Conservation (phyloP, 768 basidiomycete species). For the Phlebiopsis flavidoalba region DNA sequence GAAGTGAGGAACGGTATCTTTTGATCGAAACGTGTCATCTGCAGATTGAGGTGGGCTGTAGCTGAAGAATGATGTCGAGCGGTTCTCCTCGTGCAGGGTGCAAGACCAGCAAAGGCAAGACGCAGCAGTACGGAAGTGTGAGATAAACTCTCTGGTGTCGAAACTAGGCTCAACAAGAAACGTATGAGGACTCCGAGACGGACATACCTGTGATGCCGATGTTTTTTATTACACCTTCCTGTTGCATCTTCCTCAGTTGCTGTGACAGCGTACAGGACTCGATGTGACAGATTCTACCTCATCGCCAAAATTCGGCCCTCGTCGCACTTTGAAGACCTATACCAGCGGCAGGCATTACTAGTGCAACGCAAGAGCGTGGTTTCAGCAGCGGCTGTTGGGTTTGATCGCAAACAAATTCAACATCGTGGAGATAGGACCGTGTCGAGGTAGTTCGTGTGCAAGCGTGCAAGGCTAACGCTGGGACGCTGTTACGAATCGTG, state of each 20-base stretch:
- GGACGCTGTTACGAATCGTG: conserved; percentile 62
- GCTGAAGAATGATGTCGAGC: conserved; percentile 71
- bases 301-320: conserved; percentile 54
- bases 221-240: conserved; percentile 63
- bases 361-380: conserved; percentile 51
- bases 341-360: conserved; percentile 48
- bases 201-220: conserved; percentile 75
- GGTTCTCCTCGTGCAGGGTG: conserved; percentile 63
- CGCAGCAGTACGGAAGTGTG: conserved; percentile 79
- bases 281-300: conserved; percentile 72
- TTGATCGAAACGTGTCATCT: conserved; percentile 53
- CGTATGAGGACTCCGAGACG: neutral
- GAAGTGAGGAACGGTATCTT: conserved; percentile 55
- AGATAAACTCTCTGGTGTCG: conserved; percentile 51
- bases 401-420: conserved; percentile 65
- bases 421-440: conserved; percentile 79
- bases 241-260: conserved; percentile 65
- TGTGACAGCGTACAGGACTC: conserved; percentile 60
- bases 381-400: conserved; percentile 51
- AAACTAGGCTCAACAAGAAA: neutral
- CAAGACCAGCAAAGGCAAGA: conserved; percentile 67
- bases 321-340: conserved; percentile 58
- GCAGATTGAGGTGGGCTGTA: conserved; percentile 79
- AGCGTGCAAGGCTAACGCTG: conserved; percentile 57
- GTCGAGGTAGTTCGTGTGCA: conserved; percentile 78